A percentile compares a stretch with the other conserved stretches of the same genome.
Evolutionary conservation across 352 stramenopile species (phyloP).

Genomic region (Halophytophthora polymorphica): DNA sequence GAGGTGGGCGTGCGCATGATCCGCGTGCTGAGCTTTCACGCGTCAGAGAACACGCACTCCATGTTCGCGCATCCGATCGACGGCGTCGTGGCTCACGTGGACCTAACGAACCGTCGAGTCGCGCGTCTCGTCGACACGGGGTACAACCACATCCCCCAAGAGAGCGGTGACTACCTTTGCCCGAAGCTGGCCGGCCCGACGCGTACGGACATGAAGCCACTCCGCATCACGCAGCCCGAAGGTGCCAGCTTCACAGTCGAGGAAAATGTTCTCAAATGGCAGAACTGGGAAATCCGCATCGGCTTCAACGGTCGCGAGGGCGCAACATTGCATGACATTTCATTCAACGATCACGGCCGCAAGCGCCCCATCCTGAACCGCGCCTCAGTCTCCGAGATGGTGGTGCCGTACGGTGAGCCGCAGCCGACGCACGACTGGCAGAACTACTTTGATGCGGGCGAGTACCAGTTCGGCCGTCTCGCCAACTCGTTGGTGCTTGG

Average conservation of each 20-base stretch:
- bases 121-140: slow-evolving; percentile 35
- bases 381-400: slow-evolving; percentile 73
- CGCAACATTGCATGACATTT: slow-evolving; percentile 69
- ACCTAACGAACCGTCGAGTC: slow-evolving; percentile 26
- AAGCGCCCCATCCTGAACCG: slow-evolving; percentile 61
- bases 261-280: slow-evolving; percentile 65
- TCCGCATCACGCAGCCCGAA: slow-evolving; percentile 67
- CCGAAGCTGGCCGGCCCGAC: slow-evolving; percentile 26
- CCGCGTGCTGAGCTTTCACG: slow-evolving; percentile 33
- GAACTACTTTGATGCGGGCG: slow-evolving; percentile 84
- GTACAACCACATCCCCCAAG: slow-evolving; percentile 21
- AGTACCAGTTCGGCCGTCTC: too few species aligned
- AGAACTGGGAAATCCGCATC: slow-evolving; percentile 74
- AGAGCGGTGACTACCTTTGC: slow-evolving; percentile 25
- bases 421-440: slow-evolving; percentile 63
- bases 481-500: too few species aligned
- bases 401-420: slow-evolving; percentile 79
- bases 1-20: slow-evolving; percentile 32
- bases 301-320: slow-evolving; percentile 82
- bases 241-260: slow-evolving; percentile 65
- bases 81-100: slow-evolving; percentile 32
- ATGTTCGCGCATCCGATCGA: slow-evolving; percentile 41
- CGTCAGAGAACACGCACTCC: slow-evolving; percentile 23
- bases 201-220: slow-evolving; percentile 43
- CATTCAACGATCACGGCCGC: slow-evolving; percentile 31